Evolutionary conservation across 2,329 filamentous ascomycete genomes (phyloP), one percentile per base, ranked within the genome.

Genomic region (Aspergillus awamori): DNA sequence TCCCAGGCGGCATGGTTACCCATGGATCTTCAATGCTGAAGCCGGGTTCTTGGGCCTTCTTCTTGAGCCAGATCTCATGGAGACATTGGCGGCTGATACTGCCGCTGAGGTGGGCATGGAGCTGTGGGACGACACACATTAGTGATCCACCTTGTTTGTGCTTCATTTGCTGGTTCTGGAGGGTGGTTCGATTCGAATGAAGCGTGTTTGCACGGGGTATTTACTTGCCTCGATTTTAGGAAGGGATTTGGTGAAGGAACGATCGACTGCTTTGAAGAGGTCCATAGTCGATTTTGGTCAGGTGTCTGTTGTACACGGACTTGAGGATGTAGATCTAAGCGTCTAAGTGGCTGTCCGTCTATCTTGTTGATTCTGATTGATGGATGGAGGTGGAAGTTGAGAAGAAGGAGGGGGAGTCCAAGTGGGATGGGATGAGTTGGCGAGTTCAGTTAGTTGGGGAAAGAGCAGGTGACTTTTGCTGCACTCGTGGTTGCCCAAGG

Each of bases 101-200:
- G 57, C 91, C 91, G 43, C 87, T 91, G 48, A 95, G 82, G 76
- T 95, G 91, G 63, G 91, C 91, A 70, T 95, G 91, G 57, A 94
- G 84, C 88, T 93, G 51, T 38, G 10, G 43, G 13, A 4, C 8
- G 57, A 26, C 58, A 38, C 53, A 54, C 22, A 33, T 53, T 28
- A 61, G 38, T 54, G 48, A 64, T 15, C 67, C 53, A 13, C 52
- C 47, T 13, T 26, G 13, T 41, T 20, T 6, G 38, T 36, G n/a
- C 30, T 20, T 24, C 15, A 3, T 11, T n/a, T 8, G 24, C 24
- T 33, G 8, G 39, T 13, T 22, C 45, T 22, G 17, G 7, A 24
- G 28, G 8, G 39, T 20, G 8, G 8, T 10, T 28, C 7, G 8
- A 4, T 30, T 45, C 8, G 8, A 30, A 10, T 17, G 28, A 33